Evolutionary conservation across 345 rosid species (phyloP), one percentile per base, ranked within the genome.

Genomic region (Excoecaria cochinchinensis): DNA sequence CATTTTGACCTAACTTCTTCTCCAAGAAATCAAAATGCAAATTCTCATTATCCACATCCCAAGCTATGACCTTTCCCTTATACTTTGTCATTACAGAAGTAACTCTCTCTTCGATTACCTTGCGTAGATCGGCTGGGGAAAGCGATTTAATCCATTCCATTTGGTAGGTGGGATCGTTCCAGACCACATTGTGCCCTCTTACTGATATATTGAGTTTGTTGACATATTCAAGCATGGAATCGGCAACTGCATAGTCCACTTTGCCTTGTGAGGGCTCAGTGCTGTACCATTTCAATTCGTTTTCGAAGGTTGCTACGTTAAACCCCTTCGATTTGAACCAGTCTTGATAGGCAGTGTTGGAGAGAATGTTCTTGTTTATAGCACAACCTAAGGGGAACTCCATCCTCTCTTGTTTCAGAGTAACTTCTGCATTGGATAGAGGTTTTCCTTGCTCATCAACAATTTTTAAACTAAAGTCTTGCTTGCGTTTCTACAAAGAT

Each of bases 281-380:
- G 81, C 81, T 80, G 75, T 89, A 88, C 98, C 98, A 94, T 68
- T 94, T 94, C 94, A 94, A 82, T 83, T 87, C 98, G 57, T 92
- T 58, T 65, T 76, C 94, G 3, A 94, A 94, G 5, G 86, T 58
- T 3, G 98, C 81, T 50, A 90, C 87, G 3, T 56, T 76, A 78
- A 94, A 94, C 69, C 93, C 31, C 31, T 31, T 88, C 6, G 89
- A 68, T 0, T 88, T 82, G 86, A 92, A 92, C 98, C 97, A 94
- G 17, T 86, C 70, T 68, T 85, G 87, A 79, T 88, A 90, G 53
- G 83, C 84, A 1, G 67, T 46, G 80, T 87, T 89, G 69, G 47
- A 56, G 52, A 94, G 87, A 82, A 92, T 94, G 89, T 88, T 86
- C n/a, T 73, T 84, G 79, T 84, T 89, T 42, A 76, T 83, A 15